A percentile compares a stretch with the other conserved stretches of the same genome.
Evolutionary conservation across 1,284 basidiomycete genomes (phyloP).

Genomic region (Microbotryum violaceum): DNA sequence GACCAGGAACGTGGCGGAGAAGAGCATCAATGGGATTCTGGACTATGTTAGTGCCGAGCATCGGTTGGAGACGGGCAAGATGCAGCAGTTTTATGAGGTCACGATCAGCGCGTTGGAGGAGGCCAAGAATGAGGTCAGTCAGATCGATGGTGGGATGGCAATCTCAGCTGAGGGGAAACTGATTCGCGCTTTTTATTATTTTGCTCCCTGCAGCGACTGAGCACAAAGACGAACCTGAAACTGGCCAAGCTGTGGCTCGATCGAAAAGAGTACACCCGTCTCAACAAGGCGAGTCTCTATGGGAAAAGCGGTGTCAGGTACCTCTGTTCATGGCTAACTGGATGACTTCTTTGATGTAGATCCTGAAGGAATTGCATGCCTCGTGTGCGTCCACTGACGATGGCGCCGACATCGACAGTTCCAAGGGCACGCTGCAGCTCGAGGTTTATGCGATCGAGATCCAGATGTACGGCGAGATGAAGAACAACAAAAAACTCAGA

Average conservation of each 20-base stretch:
- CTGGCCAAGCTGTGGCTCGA: slow-evolving; percentile 96
- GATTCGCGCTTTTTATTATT: neutral
- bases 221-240: slow-evolving; percentile 92
- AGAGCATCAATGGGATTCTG: slow-evolving; percentile 95
- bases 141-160: too few relatives aligned
- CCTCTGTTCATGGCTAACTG: neutral
- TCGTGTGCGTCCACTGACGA: slow-evolving; percentile 43
- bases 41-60: slow-evolving; percentile 87
- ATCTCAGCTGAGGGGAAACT: neutral
- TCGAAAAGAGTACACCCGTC: slow-evolving; percentile 76
- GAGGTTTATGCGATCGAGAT: slow-evolving; percentile 98
- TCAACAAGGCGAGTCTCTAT: slow-evolving; percentile 58
- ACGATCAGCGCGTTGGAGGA: slow-evolving; percentile 85
- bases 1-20: slow-evolving; percentile 71
- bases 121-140: slow-evolving; percentile 82
- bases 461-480: slow-evolving; percentile 96
- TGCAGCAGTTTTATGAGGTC: slow-evolving; percentile 91
- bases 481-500: slow-evolving; percentile 92
- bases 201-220: slow-evolving; percentile 58
- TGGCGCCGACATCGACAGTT: slow-evolving; percentile 60
- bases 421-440: slow-evolving; percentile 83
- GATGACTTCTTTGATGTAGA: slow-evolving; percentile 34
- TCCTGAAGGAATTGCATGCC: slow-evolving; percentile 46
- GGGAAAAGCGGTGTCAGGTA: neutral
- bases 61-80: slow-evolving; percentile 72